These are phyloP conservation scores for Tuber borchii DNA, from an alignment of 495 filamentous ascomycete genomes.

Conservation along the genomic window DNA sequence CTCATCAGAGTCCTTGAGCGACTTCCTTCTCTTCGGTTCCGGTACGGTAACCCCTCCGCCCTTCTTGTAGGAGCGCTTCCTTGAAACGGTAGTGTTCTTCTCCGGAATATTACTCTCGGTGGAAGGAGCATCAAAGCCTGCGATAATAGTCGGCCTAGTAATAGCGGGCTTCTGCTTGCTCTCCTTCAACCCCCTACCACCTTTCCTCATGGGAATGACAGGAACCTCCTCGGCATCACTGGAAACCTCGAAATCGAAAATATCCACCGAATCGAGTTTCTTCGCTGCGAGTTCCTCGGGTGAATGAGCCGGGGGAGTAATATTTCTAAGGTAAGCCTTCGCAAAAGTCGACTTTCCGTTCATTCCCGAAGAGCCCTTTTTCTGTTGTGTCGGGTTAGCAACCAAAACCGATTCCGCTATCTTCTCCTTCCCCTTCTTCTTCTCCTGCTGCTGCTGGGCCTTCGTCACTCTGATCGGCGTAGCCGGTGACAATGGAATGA, in stretches of 20 bases:
- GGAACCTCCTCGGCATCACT: conserved; percentile 3
- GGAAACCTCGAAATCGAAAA: neutral
- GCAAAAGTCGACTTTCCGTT: conserved; percentile 1
- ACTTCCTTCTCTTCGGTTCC: neutral
- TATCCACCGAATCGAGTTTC: neutral
- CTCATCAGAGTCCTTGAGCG: neutral
- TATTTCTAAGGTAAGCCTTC: neutral
- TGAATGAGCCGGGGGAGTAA: neutral
- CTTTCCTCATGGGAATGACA: neutral
- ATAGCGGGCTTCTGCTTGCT: neutral
- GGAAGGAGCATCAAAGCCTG: neutral
- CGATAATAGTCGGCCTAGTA: neutral
- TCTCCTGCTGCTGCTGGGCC: neutral
- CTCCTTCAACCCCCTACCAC: neutral
- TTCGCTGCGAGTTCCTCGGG: neutral
- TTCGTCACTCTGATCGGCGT: conserved; percentile 6
- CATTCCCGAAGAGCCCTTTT: neutral
- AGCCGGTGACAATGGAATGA: conserved; percentile 10
- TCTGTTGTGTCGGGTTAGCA: neutral
- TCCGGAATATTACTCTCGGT: neutral
- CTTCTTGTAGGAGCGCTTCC: conserved; percentile 3
- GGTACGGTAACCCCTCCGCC: neutral
- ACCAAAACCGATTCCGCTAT: neutral
- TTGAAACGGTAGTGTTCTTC: neutral
- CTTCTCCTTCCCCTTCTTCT: neutral